phyloP scores from a whole-genome alignment of 352 stramenopile species.

The Phytopythium mirpurense region DNA sequence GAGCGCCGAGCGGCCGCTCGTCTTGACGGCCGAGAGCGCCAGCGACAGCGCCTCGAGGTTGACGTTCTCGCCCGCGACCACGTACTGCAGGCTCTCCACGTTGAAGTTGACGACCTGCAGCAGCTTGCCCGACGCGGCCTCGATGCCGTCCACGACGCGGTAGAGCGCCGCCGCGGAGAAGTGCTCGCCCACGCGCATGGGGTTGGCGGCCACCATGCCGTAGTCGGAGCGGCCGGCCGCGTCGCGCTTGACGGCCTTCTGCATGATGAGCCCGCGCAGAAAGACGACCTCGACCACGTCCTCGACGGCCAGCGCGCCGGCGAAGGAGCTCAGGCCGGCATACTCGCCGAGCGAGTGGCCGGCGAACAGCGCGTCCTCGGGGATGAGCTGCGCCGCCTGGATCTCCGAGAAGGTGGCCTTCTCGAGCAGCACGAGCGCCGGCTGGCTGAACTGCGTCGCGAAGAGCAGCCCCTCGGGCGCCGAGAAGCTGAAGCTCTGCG shows the following conservation, averaged over 20 bases:
- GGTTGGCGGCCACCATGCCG: conserved; percentile 84
- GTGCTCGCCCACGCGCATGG: conserved; percentile 58
- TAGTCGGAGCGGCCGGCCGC: conserved; percentile 75
- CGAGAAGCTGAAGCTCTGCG: conserved; percentile 83
- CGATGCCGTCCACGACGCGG: conserved; percentile 66
- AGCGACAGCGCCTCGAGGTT: conserved; percentile 79
- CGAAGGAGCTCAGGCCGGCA: conserved; percentile 74
- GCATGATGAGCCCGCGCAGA: conserved; percentile 65
- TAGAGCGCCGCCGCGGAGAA: conserved; percentile 71
- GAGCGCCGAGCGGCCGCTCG: conserved; percentile 36
- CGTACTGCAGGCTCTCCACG: conserved; percentile 79
- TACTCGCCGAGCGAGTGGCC: conserved; percentile 89
- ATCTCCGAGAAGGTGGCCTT: conserved; percentile 86
- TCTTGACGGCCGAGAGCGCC: conserved; percentile 42
- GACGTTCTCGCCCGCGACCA: conserved; percentile 76
- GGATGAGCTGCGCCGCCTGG: conserved; percentile 58
- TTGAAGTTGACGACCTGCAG: conserved; percentile 90
- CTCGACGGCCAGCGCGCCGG: conserved; percentile 58
- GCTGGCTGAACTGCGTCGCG: conserved; percentile 84
- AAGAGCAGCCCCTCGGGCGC: conserved; percentile 73
- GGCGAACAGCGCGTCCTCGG: conserved; percentile 71
- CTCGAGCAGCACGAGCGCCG: conserved; percentile 75
- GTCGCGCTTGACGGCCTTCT: conserved; percentile 54
- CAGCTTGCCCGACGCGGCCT: conserved; percentile 52
- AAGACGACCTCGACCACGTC: conserved; percentile 83